Percentiles rank a stretch among this genome's conserved stretches.
These are phyloP conservation scores for Ascochyta viciae-villosae DNA, from an alignment of 2,329 filamentous ascomycete genomes.

Conservation along the genomic window DNA sequence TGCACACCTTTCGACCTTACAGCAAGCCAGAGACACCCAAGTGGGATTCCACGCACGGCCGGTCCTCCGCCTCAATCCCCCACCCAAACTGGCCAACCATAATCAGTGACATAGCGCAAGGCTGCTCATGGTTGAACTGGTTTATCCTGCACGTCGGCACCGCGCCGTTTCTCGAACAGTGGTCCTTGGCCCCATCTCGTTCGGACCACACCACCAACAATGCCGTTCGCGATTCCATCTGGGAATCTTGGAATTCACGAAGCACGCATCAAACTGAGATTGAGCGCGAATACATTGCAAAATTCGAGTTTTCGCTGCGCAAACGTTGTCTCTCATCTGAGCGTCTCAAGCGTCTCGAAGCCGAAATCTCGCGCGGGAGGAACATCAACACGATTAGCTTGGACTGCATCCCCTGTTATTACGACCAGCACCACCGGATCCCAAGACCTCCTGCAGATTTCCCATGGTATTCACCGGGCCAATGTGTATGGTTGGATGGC, in stretches of 20 bases:
- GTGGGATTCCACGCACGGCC: background rate
- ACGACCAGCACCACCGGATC: constrained; percentile 23
- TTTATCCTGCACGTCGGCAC: constrained; percentile 21
- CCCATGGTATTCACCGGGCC: constrained; percentile 18
- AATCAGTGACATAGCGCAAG: constrained; percentile 22
- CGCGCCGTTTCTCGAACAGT: constrained; percentile 20
- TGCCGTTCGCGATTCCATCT: constrained; percentile 18
- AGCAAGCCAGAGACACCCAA: constrained; percentile 5
- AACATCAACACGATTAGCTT: constrained; percentile 25
- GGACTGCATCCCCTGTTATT: constrained; percentile 29
- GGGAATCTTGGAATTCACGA: constrained; percentile 10
- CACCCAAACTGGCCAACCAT: constrained; percentile 15
- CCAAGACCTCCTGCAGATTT: constrained; percentile 13
- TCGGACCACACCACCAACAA: background rate
- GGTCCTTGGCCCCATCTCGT: constrained; percentile 4
- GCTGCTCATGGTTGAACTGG: constrained; percentile 32
- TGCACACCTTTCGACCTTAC: constrained; percentile 23
- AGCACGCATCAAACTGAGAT: constrained; percentile 24
- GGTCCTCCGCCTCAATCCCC: background rate
- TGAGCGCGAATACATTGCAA: constrained; percentile 22
- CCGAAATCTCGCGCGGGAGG: constrained; percentile 18
- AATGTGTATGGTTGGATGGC: constrained; percentile 13
- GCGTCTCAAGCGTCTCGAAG: constrained; percentile 18
- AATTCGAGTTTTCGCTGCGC: constrained; percentile 25
- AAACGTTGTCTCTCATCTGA: constrained; percentile 21